These are phyloP conservation scores for Candida frijolesensis DNA, from an alignment of 1,139 yeast species.

Conservation along the genomic window DNA sequence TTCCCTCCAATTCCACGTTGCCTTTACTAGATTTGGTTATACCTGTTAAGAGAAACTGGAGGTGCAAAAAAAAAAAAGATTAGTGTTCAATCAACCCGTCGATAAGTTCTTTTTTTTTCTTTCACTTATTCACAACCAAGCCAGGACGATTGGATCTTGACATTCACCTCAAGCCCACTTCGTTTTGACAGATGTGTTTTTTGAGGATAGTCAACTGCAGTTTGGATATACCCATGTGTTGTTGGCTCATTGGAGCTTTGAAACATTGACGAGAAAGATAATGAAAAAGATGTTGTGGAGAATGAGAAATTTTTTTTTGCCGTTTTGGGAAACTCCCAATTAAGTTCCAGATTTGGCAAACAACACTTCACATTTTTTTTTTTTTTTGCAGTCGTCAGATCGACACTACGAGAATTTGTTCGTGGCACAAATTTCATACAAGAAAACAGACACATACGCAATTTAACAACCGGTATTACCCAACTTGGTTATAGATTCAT, in stretches of 20 bases:
- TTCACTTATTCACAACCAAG: neutral
- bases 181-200: neutral
- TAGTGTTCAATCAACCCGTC: no score
- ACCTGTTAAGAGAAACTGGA: neutral
- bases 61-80: no score
- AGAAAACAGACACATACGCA: neutral
- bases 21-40: neutral
- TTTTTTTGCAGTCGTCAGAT: slow-evolving; percentile 1
- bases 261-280: neutral
- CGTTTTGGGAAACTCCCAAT: slow-evolving; percentile 2
- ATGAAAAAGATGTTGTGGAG: neutral
- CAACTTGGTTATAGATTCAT: slow-evolving; percentile 2
- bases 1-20: no score
- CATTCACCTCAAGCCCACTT: neutral
- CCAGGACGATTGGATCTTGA: neutral
- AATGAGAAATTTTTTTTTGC: neutral
- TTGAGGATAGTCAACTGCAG: neutral
- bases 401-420: neutral
- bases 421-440: neutral
- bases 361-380: neutral
- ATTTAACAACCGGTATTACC: neutral
- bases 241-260: neutral
- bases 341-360: slow-evolving; percentile 2
- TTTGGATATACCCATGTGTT: neutral
- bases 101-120: no score